Percentiles rank a stretch among this genome's conserved stretches.
phyloP scores from a whole-genome alignment of 306 rosid species.

The Acacia acuminata region DNA sequence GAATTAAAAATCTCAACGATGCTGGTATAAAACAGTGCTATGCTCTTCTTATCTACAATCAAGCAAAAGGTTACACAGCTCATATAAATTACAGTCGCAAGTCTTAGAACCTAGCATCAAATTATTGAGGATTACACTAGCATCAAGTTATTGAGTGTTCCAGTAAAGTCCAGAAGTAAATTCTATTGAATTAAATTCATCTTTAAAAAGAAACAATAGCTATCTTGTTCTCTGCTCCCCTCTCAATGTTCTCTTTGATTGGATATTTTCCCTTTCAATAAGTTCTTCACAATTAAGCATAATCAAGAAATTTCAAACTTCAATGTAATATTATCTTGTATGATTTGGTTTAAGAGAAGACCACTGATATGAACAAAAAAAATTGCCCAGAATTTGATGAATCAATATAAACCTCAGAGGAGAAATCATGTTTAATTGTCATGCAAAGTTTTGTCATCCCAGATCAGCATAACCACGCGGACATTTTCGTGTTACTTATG shows the following conservation, averaged over 20 bases:
- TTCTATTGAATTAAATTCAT: slow-evolving; percentile 7
- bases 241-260: not conserved
- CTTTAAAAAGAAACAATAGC: not conserved
- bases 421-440: slow-evolving; percentile 41
- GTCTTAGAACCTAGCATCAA: not conserved
- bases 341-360: slow-evolving; percentile 4
- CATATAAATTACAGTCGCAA: not conserved
- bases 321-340: not conserved
- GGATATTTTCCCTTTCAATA: not conserved
- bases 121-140: not conserved
- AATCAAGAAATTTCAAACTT: not conserved
- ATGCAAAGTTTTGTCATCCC: slow-evolving; percentile 84
- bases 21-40: slow-evolving; percentile 5
- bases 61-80: not conserved
- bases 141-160: not conserved
- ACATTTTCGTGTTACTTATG: slow-evolving; percentile 77
- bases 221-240: not conserved
- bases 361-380: not conserved
- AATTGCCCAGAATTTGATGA: slow-evolving; percentile 15
- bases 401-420: slow-evolving; percentile 15
- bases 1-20: slow-evolving; percentile 9
- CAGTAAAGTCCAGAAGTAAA: not conserved
- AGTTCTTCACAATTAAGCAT: slow-evolving; percentile 20
- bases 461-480: slow-evolving; percentile 58
- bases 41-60: slow-evolving; percentile 15